A percentile compares a stretch with the other conserved stretches of the same genome.
Conservation (phyloP, 108 stramenopile genomes). For the Cafeteria roenbergensis region DNA sequence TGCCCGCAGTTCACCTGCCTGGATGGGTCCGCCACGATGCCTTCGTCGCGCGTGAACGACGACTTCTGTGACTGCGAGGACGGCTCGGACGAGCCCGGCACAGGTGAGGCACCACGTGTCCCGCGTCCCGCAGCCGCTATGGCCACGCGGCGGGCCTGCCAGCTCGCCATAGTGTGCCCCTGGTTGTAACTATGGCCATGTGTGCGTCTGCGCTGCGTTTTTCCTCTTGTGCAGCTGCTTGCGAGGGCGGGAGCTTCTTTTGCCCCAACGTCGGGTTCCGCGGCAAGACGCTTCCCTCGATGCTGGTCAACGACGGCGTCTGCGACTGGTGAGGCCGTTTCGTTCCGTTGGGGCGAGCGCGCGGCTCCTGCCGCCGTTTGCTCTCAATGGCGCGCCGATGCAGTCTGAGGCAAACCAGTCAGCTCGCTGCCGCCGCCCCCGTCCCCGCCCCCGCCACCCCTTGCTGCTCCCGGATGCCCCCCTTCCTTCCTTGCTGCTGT, state of each 20-base stretch:
- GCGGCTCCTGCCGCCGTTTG: no score
- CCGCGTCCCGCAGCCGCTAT: no score
- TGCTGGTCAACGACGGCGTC: conserved; percentile 18
- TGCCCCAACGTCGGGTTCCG: conserved; percentile 20
- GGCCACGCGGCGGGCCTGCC: not conserved
- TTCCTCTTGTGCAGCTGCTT: conserved; percentile 8
- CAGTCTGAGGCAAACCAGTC: no score
- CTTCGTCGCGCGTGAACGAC: conserved; percentile 15
- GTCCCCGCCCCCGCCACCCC: no score
- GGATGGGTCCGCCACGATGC: no score
- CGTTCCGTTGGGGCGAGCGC: no score
- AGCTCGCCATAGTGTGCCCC: not conserved
- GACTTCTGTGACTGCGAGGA: conserved; percentile 26
- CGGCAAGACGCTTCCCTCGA: conserved; percentile 3
- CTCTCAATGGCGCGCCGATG: no score
- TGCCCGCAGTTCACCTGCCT: no score
- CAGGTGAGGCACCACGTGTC: not conserved
- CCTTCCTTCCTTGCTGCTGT: not conserved
- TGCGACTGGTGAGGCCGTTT: conserved; percentile 22
- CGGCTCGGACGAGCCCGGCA: conserved; percentile 26
- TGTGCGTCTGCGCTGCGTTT: not conserved
- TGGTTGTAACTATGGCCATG: no score
- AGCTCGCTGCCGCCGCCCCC: no score
- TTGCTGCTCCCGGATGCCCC: no score
- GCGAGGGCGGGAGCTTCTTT: conserved; percentile 10